Evolutionary conservation across 2,329 filamentous ascomycete species (phyloP).

Genomic region (Nemania abortiva): DNA sequence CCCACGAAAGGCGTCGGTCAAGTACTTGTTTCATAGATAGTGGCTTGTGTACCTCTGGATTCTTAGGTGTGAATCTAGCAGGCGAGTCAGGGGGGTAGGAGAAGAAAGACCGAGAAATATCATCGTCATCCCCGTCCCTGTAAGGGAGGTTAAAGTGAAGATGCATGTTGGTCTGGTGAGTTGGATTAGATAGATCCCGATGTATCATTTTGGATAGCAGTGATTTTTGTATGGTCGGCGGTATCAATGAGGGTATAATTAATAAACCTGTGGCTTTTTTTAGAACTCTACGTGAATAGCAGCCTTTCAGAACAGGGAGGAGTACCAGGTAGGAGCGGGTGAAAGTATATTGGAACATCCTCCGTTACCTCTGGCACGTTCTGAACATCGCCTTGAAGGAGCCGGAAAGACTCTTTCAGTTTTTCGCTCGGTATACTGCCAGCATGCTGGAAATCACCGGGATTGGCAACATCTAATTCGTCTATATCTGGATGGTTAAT

Average conservation of each 20-base stretch:
- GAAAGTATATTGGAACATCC: slow-evolving; percentile 69
- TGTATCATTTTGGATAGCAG: slow-evolving; percentile 82
- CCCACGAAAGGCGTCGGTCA: slow-evolving; percentile 87
- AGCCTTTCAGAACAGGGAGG: slow-evolving; percentile 12
- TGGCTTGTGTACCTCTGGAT: slow-evolving; percentile 79
- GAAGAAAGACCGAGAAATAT: slow-evolving; percentile 67
- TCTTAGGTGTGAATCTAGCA: slow-evolving; percentile 73
- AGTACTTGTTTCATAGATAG: slow-evolving; percentile 78
- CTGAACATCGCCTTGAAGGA: slow-evolving; percentile 54
- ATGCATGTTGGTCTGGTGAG: slow-evolving; percentile 91
- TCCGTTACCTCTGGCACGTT: slow-evolving; percentile 48
- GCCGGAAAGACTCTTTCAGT: slow-evolving; percentile 59
- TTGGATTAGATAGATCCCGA: slow-evolving; percentile 76
- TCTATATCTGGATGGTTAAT: slow-evolving; percentile 67
- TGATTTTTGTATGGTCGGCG: slow-evolving; percentile 73
- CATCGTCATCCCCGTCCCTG: slow-evolving; percentile 41
- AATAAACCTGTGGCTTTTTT: slow-evolving; percentile 72
- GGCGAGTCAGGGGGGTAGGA: slow-evolving; percentile 61
- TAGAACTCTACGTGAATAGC: neutral
- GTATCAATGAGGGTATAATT: slow-evolving; percentile 80
- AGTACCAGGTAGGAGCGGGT: slow-evolving; percentile 76
- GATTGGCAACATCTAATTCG: slow-evolving; percentile 59
- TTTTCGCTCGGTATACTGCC: slow-evolving; percentile 58
- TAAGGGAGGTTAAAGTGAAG: slow-evolving; percentile 82
- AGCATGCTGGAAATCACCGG: slow-evolving; percentile 60